Conservation (phyloP, 2,329 filamentous ascomycete genomes). For the Mycosphaerella sp. region DNA sequence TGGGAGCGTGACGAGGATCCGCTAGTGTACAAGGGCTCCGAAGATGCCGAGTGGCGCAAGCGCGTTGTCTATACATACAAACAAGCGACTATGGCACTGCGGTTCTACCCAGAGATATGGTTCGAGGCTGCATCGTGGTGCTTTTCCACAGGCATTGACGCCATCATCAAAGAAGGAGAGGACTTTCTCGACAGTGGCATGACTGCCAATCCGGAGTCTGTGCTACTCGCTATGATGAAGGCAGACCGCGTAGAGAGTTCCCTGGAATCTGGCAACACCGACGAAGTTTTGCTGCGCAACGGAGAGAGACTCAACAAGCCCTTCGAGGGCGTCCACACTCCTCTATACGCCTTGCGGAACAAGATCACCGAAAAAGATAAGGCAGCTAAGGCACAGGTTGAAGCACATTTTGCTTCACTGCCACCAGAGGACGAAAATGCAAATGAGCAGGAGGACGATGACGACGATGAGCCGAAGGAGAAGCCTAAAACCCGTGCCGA, state of each 20-base stretch:
- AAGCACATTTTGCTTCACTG: conserved; percentile 48
- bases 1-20: conserved; percentile 89
- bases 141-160: conserved; percentile 65
- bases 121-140: conserved; percentile 92
- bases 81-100: conserved; percentile 84
- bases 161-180: conserved; percentile 54
- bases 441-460: conserved; percentile 44
- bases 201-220: conserved; percentile 86
- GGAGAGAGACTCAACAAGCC: conserved; percentile 73
- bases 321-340: conserved; percentile 74
- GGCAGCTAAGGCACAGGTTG: conserved; percentile 51
- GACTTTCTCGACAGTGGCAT: conserved; percentile 78
- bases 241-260: conserved; percentile 81
- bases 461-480: conserved; percentile 47
- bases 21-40: conserved; percentile 70
- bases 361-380: conserved; percentile 62
- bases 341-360: conserved; percentile 79
- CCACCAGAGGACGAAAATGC: conserved; percentile 36
- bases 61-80: conserved; percentile 87
- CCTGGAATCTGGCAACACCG: conserved; percentile 59
- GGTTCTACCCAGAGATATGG: conserved; percentile 96
- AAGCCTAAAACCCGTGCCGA: conserved; percentile 47
- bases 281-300: conserved; percentile 61
- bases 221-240: conserved; percentile 79
- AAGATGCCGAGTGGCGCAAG: conserved; percentile 71